phyloP scores from a whole-genome alignment of 345 rosid genomes.

The Hibiscus trionum region DNA sequence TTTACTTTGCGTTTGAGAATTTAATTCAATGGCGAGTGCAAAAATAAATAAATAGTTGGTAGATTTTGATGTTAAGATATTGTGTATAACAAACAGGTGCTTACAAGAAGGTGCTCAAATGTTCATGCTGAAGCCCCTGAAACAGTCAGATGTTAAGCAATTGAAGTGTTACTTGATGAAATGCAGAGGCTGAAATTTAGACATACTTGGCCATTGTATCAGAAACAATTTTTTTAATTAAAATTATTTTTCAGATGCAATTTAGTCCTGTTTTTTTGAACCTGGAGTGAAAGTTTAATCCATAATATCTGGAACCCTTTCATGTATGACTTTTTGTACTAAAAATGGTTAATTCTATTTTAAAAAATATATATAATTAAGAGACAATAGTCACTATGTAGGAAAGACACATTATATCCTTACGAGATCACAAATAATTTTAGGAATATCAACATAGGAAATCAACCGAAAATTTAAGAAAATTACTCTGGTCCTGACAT shows the following conservation, averaged over 20 bases:
- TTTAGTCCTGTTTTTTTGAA: background rate
- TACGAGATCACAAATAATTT: no score
- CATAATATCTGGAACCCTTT: no score
- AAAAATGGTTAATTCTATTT: no score
- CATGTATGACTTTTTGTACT: no score
- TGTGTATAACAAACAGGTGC: slow-evolving; percentile 32
- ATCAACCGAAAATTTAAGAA: no score
- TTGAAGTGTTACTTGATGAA: slow-evolving; percentile 47
- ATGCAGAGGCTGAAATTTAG: slow-evolving; percentile 18
- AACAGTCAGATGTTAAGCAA: slow-evolving; percentile 60
- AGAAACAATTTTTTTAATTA: background rate
- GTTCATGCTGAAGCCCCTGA: slow-evolving; percentile 82
- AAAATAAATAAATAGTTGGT: background rate
- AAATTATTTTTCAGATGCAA: background rate
- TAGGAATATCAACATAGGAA: no score
- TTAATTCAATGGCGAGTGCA: background rate
- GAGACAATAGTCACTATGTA: no score
- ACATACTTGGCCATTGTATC: background rate
- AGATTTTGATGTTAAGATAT: background rate
- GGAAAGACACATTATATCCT: no score
- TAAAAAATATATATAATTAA: no score
- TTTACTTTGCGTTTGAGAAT: background rate
- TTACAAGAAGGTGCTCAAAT: slow-evolving; percentile 82
- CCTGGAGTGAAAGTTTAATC: background rate
- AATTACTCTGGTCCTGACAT: no score